Evolutionary conservation across 139 green algal genomes (phyloP).

Genomic region (Picochlorum sp.): DNA sequence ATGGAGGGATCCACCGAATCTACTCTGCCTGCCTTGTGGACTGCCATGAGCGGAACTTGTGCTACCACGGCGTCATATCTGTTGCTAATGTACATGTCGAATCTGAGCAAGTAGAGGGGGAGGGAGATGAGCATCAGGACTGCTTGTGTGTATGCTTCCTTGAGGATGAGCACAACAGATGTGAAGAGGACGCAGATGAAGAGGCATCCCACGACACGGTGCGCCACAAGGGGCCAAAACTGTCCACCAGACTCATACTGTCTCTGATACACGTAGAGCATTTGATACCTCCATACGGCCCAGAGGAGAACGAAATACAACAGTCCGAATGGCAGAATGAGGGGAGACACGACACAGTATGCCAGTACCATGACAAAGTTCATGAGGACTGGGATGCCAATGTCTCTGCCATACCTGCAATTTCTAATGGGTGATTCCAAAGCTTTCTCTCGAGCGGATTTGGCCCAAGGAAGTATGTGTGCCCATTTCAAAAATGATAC

Average conservation of each 20-base stretch:
- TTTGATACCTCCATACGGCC: conserved; percentile 47
- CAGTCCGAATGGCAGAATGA: conserved; percentile 51
- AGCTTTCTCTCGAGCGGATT: conserved; percentile 31
- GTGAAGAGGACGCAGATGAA: conserved; percentile 48
- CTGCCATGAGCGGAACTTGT: conserved; percentile 42
- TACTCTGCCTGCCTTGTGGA: conserved; percentile 19
- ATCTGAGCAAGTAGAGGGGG: conserved; percentile 55
- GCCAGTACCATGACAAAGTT: conserved; percentile 43
- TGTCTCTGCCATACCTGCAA: conserved; percentile 36
- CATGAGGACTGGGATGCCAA: conserved; percentile 43
- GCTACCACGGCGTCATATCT: conserved; percentile 37
- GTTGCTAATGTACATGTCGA: conserved; percentile 37
- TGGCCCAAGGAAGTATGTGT: conserved; percentile 21
- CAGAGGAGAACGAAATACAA: conserved; percentile 46
- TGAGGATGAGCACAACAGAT: conserved; percentile 51
- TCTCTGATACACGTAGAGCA: conserved; percentile 41
- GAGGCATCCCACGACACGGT: conserved; percentile 24
- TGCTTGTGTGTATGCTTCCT: conserved; percentile 39
- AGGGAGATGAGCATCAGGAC: conserved; percentile 32
- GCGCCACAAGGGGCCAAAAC: conserved; percentile 16
- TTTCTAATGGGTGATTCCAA: conserved; percentile 31
- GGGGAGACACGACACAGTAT: conserved; percentile 34
- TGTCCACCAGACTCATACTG: conserved; percentile 33
- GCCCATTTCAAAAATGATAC: conserved; percentile 14
- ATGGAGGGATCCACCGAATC: conserved; percentile 28